A percentile compares a stretch with the other conserved stretches of the same genome.
These are phyloP conservation scores for Rhizomucor pusillus DNA, from an alignment of 371 early-diverging fungal genomes.

Conservation along the genomic window DNA sequence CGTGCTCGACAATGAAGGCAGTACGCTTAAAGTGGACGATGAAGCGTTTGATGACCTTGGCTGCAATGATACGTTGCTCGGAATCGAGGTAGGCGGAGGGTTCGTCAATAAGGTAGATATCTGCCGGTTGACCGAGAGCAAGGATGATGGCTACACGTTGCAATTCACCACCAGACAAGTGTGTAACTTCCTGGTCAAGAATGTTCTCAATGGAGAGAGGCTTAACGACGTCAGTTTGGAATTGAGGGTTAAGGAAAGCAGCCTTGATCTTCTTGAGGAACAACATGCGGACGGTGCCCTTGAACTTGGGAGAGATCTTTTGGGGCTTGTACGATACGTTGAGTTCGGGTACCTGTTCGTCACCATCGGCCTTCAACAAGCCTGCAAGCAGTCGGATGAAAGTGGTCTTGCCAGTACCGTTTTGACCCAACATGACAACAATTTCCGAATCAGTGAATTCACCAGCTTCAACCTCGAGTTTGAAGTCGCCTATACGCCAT, in stretches of 20 bases:
- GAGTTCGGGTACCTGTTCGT: constrained; percentile 78
- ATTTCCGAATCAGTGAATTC: constrained; percentile 98
- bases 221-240: constrained; percentile 98
- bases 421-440: constrained; percentile 99
- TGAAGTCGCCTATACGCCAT: constrained; percentile 69
- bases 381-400: constrained; percentile 98
- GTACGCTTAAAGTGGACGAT: constrained; percentile 98
- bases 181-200: constrained; percentile 90
- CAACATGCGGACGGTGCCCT: constrained; percentile 94
- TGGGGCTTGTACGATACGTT: constrained; percentile 98
- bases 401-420: constrained; percentile 99
- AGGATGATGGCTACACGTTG: constrained; percentile 99
- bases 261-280: constrained; percentile 93
- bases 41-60: constrained; percentile 99
- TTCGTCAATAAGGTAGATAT: constrained; percentile 99
- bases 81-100: constrained; percentile 99
- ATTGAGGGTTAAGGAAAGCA: constrained; percentile 93
- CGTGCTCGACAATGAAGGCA: constrained; percentile 99
- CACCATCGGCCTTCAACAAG: constrained; percentile 80
- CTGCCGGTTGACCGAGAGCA: constrained; percentile 95
- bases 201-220: constrained; percentile 94
- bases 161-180: constrained; percentile 99
- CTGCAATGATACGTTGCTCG: constrained; percentile 99
- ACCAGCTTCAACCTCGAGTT: constrained; percentile 81
- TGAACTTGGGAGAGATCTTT: constrained; percentile 98